Conservation (phyloP, 228 moss, liverwort and hornwort species). For the Sphagnum magellanicum region DNA sequence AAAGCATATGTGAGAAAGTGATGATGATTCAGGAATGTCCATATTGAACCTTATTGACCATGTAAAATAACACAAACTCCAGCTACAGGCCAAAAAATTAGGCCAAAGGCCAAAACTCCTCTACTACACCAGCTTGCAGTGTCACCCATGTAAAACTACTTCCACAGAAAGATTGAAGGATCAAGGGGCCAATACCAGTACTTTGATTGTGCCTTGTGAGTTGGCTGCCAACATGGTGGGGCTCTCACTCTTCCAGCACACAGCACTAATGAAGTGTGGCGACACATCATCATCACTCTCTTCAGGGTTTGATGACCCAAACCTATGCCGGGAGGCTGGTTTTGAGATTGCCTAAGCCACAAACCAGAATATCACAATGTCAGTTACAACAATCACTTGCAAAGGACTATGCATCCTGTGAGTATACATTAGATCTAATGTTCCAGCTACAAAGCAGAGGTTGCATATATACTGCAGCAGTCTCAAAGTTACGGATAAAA, state of each 20-base stretch:
- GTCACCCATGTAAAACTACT: too few species aligned
- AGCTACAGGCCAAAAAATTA: too few species aligned
- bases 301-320: conserved; percentile 69
- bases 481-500: background rate
- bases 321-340: conserved; percentile 73
- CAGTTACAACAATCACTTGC: background rate
- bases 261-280: conserved; percentile 86
- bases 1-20: too few species aligned
- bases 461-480: too few species aligned
- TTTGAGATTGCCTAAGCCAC: conserved; percentile 78
- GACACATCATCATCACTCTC: conserved; percentile 81
- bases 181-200: conserved; percentile 86
- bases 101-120: too few species aligned
- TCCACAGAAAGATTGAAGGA: background rate
- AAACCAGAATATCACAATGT: background rate
- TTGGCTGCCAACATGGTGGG: conserved; percentile 97
- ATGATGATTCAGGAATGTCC: too few species aligned
- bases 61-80: too few species aligned
- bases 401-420: background rate
- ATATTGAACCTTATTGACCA: too few species aligned
- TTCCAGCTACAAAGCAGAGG: background rate
- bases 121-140: too few species aligned
- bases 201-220: conserved; percentile 96
- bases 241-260: conserved; percentile 99
- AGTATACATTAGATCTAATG: too few species aligned